These are phyloP conservation scores for Aureobasidium sp. DNA, from an alignment of 2,329 filamentous ascomycete species.

Conservation along the genomic window DNA sequence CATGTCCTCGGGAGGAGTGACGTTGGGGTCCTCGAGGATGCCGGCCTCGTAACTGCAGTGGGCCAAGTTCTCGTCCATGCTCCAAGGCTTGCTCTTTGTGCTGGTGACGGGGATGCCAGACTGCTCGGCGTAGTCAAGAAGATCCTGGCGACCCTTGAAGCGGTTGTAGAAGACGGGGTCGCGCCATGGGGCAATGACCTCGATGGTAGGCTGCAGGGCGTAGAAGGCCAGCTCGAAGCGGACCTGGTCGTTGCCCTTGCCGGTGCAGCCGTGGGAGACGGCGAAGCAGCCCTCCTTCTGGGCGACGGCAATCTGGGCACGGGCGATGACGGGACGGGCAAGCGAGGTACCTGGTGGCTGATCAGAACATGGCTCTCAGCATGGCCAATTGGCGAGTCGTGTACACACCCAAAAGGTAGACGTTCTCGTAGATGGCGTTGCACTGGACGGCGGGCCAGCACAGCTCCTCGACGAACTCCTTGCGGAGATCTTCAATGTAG, in stretches of 20 bases:
- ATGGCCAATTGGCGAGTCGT: slow-evolving; percentile 16
- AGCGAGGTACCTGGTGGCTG: slow-evolving; percentile 32
- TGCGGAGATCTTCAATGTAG: slow-evolving; percentile 53
- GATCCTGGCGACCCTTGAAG: slow-evolving; percentile 63
- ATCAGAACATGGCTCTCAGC: slow-evolving; percentile 6
- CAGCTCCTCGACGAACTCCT: slow-evolving; percentile 70
- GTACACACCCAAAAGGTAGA: slow-evolving; percentile 45
- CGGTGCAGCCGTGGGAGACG: slow-evolving; percentile 47
- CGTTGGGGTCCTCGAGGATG: slow-evolving; percentile 57
- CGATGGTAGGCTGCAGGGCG: slow-evolving; percentile 54
- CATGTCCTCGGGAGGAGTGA: slow-evolving; percentile 65
- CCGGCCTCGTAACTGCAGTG: slow-evolving; percentile 77
- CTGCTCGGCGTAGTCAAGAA: slow-evolving; percentile 61
- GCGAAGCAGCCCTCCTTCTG: slow-evolving; percentile 50
- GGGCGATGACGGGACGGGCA: slow-evolving; percentile 61
- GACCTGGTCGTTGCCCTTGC: slow-evolving; percentile 57
- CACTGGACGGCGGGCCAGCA: slow-evolving; percentile 71
- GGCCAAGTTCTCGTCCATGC: slow-evolving; percentile 61
- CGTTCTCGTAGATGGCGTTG: slow-evolving; percentile 36
- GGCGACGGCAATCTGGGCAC: slow-evolving; percentile 56
- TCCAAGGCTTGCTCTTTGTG: slow-evolving; percentile 64
- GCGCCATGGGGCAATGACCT: slow-evolving; percentile 69
- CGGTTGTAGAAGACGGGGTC: slow-evolving; percentile 59
- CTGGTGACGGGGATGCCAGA: slow-evolving; percentile 62
- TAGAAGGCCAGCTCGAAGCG: slow-evolving; percentile 57